These are phyloP conservation scores for Penicillium brevicompactum DNA, from an alignment of 2,329 filamentous ascomycete species.

Conservation along the genomic window DNA sequence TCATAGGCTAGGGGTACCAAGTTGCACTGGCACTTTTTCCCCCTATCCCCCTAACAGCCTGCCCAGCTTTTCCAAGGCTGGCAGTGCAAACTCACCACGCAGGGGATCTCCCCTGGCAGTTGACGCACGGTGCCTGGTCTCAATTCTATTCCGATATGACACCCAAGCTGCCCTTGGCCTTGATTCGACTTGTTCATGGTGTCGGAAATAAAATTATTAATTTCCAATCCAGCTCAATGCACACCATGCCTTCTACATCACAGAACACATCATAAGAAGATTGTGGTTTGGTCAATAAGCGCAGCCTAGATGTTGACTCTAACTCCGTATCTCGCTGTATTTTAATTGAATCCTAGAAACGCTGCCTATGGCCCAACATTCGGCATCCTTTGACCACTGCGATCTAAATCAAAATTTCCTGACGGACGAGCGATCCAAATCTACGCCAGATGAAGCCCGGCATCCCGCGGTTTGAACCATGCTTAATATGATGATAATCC, in stretches of 20 bases:
- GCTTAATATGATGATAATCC: constrained; percentile 8
- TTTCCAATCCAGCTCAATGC: background rate
- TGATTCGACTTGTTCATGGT: background rate
- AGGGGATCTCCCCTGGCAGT: constrained; percentile 6
- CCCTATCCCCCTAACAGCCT: constrained; percentile 1
- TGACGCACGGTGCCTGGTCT: background rate
- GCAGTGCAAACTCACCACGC: constrained; percentile 1
- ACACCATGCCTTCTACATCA: background rate
- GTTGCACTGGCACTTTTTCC: background rate
- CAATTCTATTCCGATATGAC: background rate
- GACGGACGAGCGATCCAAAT: too few species aligned
- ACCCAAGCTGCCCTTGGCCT: background rate
- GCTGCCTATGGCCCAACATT: too few species aligned
- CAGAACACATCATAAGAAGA: background rate
- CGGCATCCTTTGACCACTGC: too few species aligned
- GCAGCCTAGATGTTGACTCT: too few species aligned
- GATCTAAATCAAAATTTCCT: too few species aligned
- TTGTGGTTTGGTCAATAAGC: too few species aligned
- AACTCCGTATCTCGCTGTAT: too few species aligned
- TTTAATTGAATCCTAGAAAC: too few species aligned
- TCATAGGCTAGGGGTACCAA: constrained; percentile 17
- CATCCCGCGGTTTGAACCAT: background rate
- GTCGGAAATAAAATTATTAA: background rate
- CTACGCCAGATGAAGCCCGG: background rate
- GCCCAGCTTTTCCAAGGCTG: constrained; percentile 6